These are phyloP conservation scores for Saccharomycopsis sp. DNA, from an alignment of 805 yeast genomes.

Conservation along the genomic window DNA sequence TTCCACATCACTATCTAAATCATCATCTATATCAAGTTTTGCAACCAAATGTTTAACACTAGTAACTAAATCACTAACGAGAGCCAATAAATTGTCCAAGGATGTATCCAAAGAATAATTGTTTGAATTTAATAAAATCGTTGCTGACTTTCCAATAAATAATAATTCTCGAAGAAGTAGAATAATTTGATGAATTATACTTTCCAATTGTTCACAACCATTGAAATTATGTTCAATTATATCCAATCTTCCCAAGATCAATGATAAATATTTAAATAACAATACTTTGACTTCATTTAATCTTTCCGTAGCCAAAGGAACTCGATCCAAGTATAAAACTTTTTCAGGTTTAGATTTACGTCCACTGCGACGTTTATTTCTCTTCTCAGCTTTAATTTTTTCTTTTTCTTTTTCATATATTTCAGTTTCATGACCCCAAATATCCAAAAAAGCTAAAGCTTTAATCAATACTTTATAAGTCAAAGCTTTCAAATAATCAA, in stretches of 20 bases:
- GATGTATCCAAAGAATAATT: slow-evolving; percentile 32
- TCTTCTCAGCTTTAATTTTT: slow-evolving; percentile 20
- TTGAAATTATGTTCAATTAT: slow-evolving; percentile 64
- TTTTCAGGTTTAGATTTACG: slow-evolving; percentile 31
- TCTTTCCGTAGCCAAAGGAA: slow-evolving; percentile 60
- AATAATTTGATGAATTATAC: slow-evolving; percentile 61
- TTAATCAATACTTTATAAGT: slow-evolving; percentile 61
- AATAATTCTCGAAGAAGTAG: slow-evolving; percentile 55
- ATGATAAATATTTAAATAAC: slow-evolving; percentile 52
- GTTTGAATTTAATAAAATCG: slow-evolving; percentile 13
- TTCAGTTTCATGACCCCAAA: slow-evolving; percentile 65
- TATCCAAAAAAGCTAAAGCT: slow-evolving; percentile 54
- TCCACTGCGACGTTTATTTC: slow-evolving; percentile 18
- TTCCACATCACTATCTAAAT: slow-evolving; percentile 22
- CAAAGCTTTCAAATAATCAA: slow-evolving; percentile 56
- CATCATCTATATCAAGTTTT: slow-evolving; percentile 39
- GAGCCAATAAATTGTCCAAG: slow-evolving; percentile 49
- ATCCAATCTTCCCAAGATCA: slow-evolving; percentile 71
- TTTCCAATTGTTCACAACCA: slow-evolving; percentile 64
- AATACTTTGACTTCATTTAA: slow-evolving; percentile 58
- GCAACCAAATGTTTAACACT: slow-evolving; percentile 58
- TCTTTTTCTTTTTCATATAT: slow-evolving; percentile 31
- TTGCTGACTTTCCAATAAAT: slow-evolving; percentile 44
- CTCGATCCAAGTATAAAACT: slow-evolving; percentile 39
- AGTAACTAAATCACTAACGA: slow-evolving; percentile 59